phyloP scores from a whole-genome alignment of 2,329 filamentous ascomycete species.

The Trichoderma afroharzianum region DNA sequence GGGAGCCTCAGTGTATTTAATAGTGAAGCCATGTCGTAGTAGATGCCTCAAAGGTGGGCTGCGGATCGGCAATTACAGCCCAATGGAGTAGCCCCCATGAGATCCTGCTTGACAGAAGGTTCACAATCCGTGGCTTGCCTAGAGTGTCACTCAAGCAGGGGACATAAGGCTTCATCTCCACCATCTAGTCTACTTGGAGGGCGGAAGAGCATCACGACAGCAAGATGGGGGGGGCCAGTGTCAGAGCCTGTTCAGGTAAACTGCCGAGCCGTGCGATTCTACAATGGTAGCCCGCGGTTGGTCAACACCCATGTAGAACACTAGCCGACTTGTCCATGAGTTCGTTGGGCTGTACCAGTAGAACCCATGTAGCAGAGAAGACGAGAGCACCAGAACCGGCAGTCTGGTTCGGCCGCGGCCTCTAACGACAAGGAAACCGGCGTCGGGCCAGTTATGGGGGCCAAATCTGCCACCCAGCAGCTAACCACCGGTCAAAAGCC shows the following conservation, averaged over 20 bases:
- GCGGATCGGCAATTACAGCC: not conserved
- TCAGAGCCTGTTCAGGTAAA: not conserved
- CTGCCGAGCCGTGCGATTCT: not conserved
- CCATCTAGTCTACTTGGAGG: not conserved
- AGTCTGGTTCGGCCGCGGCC: slow-evolving; percentile 16
- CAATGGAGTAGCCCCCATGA: not conserved
- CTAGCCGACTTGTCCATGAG: not conserved
- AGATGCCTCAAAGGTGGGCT: not conserved
- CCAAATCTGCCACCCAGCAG: slow-evolving; percentile 6
- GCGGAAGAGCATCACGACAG: not conserved
- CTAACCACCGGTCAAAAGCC: not conserved
- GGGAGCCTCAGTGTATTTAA: slow-evolving; percentile 13
- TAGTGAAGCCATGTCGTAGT: not conserved
- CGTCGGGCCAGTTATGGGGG: not conserved
- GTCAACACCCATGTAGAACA: not conserved
- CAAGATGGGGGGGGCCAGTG: not conserved
- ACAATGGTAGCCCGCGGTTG: not conserved
- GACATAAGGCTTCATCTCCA: not conserved
- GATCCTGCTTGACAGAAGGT: not conserved
- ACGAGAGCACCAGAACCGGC: slow-evolving; percentile 16
- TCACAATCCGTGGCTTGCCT: not conserved
- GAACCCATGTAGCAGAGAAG: slow-evolving; percentile 1
- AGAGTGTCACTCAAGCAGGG: not conserved
- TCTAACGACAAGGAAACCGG: not conserved
- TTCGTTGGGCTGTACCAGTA: not conserved